These are phyloP conservation scores for Chlamydomonas eustigma DNA, from an alignment of 139 green algal species.

Conservation along the genomic window DNA sequence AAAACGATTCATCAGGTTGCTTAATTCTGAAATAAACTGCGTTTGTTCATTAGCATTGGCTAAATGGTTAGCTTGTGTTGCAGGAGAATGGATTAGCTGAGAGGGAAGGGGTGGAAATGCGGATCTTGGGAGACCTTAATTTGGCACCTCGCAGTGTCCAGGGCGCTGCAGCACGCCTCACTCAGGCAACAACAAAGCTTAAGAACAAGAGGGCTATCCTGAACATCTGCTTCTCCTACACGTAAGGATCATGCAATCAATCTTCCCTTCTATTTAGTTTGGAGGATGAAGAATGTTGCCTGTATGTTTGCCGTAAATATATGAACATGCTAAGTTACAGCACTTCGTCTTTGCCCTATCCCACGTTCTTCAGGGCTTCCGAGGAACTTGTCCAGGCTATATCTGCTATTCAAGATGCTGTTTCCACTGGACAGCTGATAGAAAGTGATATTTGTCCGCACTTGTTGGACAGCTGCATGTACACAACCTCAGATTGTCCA, in stretches of 20 bases:
- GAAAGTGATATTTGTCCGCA: slow-evolving; percentile 28
- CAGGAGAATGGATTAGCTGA: slow-evolving; percentile 61
- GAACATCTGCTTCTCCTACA: slow-evolving; percentile 95
- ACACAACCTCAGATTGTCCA: slow-evolving; percentile 48
- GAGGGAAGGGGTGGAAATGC: slow-evolving; percentile 62
- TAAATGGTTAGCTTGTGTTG: not conserved
- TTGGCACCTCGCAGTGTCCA: slow-evolving; percentile 63
- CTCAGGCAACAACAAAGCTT: slow-evolving; percentile 51
- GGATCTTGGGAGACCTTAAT: slow-evolving; percentile 73
- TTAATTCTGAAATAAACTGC: not conserved
- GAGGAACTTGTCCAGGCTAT: slow-evolving; percentile 62
- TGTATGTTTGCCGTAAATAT: no score
- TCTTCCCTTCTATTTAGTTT: slow-evolving; percentile 3
- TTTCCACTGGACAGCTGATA: slow-evolving; percentile 25
- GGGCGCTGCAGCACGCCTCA: slow-evolving; percentile 60
- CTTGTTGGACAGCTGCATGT: slow-evolving; percentile 38
- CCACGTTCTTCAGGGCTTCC: no score
- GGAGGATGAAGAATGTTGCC: no score
- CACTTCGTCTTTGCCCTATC: no score
- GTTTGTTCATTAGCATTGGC: not conserved
- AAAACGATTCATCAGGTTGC: no score
- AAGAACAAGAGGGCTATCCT: slow-evolving; percentile 41
- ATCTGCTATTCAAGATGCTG: slow-evolving; percentile 8
- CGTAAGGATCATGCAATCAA: slow-evolving; percentile 36
- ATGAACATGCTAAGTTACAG: no score